These are phyloP conservation scores for Chenopodium berlandieri DNA, from an alignment of 148 eudicot genomes.

Conservation along the genomic window DNA sequence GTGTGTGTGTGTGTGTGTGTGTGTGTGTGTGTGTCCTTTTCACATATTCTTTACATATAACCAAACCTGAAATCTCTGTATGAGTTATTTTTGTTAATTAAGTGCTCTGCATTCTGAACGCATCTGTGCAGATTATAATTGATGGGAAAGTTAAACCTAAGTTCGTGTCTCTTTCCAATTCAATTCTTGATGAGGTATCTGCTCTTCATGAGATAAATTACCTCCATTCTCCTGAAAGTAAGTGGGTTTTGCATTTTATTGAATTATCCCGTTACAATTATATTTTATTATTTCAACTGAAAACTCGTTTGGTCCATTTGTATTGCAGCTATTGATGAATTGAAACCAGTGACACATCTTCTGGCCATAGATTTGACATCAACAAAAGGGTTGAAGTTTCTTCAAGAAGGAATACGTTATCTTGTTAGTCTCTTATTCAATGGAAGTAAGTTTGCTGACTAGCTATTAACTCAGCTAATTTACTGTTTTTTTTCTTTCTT, in stretches of 20 bases:
- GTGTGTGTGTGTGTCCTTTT: background rate
- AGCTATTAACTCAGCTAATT: conserved; percentile 2
- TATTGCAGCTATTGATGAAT: conserved; percentile 70
- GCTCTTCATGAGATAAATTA: conserved; percentile 60
- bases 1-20: background rate
- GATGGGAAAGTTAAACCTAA: conserved; percentile 79
- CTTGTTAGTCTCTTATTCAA: conserved; percentile 51
- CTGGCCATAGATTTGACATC: conserved; percentile 71
- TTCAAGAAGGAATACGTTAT: conserved; percentile 84
- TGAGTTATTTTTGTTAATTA: background rate
- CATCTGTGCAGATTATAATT: conserved; percentile 66
- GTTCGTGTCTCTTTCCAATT: conserved; percentile 66
- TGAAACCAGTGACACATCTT: conserved; percentile 97
- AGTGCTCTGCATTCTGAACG: conserved; percentile 13
- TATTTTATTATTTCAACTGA: background rate
- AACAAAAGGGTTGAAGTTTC: conserved; percentile 67
- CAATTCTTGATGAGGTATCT: conserved; percentile 63
- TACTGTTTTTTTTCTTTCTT: background rate
- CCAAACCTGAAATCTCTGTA: background rate
- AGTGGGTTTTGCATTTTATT: conserved; percentile 31
- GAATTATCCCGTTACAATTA: background rate
- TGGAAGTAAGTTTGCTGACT: conserved; percentile 9
- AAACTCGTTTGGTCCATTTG: conserved; percentile 17
- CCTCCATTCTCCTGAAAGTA: conserved; percentile 87
- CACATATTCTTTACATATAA: background rate